phyloP scores from a whole-genome alignment of 768 basidiomycete genomes.

The Auriscalpium orientale region DNA sequence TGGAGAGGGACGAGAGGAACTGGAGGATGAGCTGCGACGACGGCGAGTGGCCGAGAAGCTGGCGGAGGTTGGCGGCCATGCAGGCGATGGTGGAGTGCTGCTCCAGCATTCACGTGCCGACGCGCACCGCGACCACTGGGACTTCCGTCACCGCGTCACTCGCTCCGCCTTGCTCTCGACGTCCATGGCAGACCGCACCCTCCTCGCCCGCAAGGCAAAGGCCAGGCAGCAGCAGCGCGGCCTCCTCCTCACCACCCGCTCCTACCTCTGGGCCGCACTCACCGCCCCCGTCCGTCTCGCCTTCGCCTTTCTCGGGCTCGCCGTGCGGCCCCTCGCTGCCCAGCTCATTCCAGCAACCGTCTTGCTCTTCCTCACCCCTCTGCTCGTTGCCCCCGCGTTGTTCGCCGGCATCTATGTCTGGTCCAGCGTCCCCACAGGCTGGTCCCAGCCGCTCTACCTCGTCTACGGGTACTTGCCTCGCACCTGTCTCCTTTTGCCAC shows the following conservation, averaged over 20 bases:
- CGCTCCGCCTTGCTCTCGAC: background rate
- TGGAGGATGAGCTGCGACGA: conserved; percentile 35
- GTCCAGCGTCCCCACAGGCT: conserved; percentile 61
- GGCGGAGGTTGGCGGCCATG: conserved; percentile 17
- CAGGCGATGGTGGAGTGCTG: background rate
- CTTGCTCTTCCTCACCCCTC: conserved; percentile 53
- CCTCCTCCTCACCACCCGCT: background rate
- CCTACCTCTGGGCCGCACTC: background rate
- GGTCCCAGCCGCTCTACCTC: conserved; percentile 61
- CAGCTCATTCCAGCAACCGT: conserved; percentile 61
- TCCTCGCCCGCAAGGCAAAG: background rate
- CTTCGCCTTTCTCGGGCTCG: conserved; percentile 18
- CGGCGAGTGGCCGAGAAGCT: conserved; percentile 47
- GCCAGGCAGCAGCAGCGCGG: background rate
- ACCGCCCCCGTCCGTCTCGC: conserved; percentile 16
- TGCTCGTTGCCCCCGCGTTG: conserved; percentile 51
- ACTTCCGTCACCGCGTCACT: background rate
- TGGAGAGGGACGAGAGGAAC: conserved; percentile 32
- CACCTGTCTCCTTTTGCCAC: background rate
- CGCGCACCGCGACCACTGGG: background rate
- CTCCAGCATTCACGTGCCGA: background rate
- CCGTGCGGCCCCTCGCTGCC: conserved; percentile 44
- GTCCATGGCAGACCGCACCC: background rate
- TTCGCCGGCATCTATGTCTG: conserved; percentile 71
- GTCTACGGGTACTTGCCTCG: conserved; percentile 67